Base-by-base conservation (phyloP, 202 grass and related monocot species). In the Zoysia matrella region DNA sequence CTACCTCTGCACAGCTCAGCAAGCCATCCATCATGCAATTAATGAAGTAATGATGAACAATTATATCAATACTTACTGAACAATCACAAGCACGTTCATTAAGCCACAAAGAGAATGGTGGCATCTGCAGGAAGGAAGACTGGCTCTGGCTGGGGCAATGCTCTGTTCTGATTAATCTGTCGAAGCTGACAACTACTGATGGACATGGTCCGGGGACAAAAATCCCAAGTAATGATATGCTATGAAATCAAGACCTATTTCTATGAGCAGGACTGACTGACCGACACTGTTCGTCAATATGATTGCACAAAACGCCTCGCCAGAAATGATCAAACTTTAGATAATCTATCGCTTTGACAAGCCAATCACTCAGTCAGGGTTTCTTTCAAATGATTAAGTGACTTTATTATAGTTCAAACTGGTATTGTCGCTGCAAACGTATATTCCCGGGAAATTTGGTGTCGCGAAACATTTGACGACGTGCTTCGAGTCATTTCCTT, bases 221-320 rank as follows among this genome's bases (percentile, higher is more conserved):
- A 56, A 44, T 55, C 5, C 22, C 22, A 22, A 22, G 22, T 22
- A 84, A 51, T 51, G 42, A 67, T 70, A 72, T 72, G 57, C 22
- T 41, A 43, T 5, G 15, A 18, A 65, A 10, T 16, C 49, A 6
- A 12, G 30, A 39, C 53, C 54, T 7, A 52, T 61, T 51, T 44
- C 22, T 36, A 11, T 61, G 74, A 72, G 58, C 56, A 4, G 47
- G 65, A 72, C 41, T 42, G 51, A 50, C 73, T 67, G n/a, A 61
- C 73, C 82, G 82, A 78, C 60, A 74, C 47, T 6, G 41, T 10
- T 11, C 9, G 64, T 80, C 81, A 69, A 74, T 65, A 11, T 49
- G 16, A 78, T 83, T 73, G 1, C 9, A 12, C 52, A 8, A n/a
- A 56, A 40, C 2, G 45, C 52, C 15, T 51, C 73, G 15, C 66